Conservation (phyloP, 2,329 filamentous ascomycete genomes). For the Colletotrichum orchidophilum region DNA sequence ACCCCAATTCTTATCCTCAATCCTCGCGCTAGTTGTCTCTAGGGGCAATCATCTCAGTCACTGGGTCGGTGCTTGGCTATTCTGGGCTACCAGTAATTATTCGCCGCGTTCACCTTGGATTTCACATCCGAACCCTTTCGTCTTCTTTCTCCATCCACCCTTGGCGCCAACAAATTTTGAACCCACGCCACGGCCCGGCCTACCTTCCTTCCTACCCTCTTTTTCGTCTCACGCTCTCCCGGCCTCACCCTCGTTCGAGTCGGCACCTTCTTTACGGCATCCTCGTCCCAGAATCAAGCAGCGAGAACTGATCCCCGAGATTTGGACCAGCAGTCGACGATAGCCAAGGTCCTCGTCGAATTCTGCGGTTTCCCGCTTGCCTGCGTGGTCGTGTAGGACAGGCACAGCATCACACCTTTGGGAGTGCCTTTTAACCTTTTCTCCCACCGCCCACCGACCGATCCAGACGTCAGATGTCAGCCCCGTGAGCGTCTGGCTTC, state of each 20-base stretch:
- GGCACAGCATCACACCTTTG: slow-evolving; percentile 3
- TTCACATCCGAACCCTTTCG: slow-evolving; percentile 20
- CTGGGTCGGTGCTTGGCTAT: slow-evolving; percentile 20
- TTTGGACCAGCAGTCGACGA: background rate
- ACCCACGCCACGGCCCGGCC: slow-evolving; percentile 18
- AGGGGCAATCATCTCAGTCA: slow-evolving; percentile 21
- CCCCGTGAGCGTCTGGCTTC: slow-evolving; percentile 18
- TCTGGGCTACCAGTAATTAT: slow-evolving; percentile 13
- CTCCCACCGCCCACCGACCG: slow-evolving; percentile 12
- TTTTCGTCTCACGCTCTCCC: background rate
- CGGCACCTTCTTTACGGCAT: background rate
- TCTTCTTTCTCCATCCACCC: slow-evolving; percentile 4
- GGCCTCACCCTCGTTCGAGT: slow-evolving; percentile 6
- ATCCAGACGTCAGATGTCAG: slow-evolving; percentile 29
- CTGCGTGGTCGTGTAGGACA: slow-evolving; percentile 24
- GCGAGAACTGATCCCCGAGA: background rate
- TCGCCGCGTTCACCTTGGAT: slow-evolving; percentile 18
- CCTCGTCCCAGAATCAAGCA: background rate
- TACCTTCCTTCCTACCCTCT: background rate
- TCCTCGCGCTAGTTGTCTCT: slow-evolving; percentile 29
- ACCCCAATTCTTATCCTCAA: slow-evolving; percentile 21
- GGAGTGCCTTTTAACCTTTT: slow-evolving; percentile 21
- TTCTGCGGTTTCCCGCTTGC: slow-evolving; percentile 4
- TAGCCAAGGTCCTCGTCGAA: background rate
- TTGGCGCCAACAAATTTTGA: slow-evolving; percentile 27